A percentile compares a stretch with the other conserved stretches of the same genome.
Conservation (phyloP, 352 stramenopile genomes). For the Phytophthora macrochlamydospora region DNA sequence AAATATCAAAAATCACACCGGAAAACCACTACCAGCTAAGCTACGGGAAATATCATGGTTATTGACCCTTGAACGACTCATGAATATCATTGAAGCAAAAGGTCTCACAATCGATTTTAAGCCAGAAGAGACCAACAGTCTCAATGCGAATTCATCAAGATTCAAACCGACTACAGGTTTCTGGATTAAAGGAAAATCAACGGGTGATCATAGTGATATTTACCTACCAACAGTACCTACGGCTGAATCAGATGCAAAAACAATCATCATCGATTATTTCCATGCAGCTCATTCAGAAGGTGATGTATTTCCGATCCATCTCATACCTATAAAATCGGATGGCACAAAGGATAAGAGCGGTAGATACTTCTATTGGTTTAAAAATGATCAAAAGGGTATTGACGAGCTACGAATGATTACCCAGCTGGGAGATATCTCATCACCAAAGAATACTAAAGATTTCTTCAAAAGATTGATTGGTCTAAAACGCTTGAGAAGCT, state of each 20-base stretch:
- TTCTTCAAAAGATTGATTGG: not conserved
- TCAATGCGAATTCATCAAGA: not conserved
- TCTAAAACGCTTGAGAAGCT: not conserved
- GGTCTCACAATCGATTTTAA: not conserved
- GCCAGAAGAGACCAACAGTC: not conserved
- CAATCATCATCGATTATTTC: not conserved
- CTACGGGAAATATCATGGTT: not conserved
- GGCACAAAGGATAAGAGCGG: not conserved
- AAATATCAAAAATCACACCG: not conserved
- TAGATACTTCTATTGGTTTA: not conserved
- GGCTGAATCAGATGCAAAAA: not conserved
- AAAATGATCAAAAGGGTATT: not conserved
- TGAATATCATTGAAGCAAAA: not conserved
- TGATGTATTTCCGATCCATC: not conserved
- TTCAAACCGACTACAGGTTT: not conserved
- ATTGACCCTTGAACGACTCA: not conserved
- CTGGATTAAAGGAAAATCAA: not conserved
- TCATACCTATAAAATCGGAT: not conserved
- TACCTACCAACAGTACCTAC: not conserved
- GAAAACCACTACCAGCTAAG: not conserved
- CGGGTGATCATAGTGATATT: not conserved
- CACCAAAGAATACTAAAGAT: not conserved
- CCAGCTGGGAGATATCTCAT: not conserved
- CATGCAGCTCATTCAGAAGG: not conserved
- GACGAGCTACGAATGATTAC: not conserved